These are phyloP conservation scores for Auricularia sp. DNA, from an alignment of 768 basidiomycete genomes.

Conservation along the genomic window DNA sequence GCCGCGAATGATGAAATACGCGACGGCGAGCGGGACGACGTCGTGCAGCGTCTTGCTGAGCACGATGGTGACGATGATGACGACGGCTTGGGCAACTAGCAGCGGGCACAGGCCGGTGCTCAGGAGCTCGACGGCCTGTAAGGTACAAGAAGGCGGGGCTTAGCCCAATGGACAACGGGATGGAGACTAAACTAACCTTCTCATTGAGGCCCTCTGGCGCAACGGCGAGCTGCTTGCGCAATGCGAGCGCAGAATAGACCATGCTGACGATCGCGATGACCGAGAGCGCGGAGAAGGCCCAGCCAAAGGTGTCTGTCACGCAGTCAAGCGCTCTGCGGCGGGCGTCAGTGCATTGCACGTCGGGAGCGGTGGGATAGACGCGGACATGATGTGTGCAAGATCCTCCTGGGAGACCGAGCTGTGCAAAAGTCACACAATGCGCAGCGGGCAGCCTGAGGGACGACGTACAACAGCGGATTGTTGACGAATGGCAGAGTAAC, in stretches of 20 bases:
- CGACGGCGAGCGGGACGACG: neutral
- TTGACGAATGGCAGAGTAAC: neutral
- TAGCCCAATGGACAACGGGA: neutral
- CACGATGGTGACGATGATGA: neutral
- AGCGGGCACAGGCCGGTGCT: neutral
- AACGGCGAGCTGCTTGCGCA: neutral
- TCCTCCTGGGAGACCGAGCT: neutral
- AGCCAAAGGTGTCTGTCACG: neutral
- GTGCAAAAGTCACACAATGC: neutral
- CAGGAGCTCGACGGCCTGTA: neutral
- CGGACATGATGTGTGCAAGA: neutral
- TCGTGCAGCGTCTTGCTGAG: neutral
- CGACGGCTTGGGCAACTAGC: neutral
- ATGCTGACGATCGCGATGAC: neutral
- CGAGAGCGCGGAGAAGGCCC: slow-evolving; percentile 1
- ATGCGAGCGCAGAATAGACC: neutral
- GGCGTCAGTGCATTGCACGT: neutral
- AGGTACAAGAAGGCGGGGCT: neutral
- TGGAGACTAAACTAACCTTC: neutral
- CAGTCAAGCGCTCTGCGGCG: neutral
- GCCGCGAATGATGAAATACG: neutral
- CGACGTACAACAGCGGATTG: slow-evolving; percentile 1
- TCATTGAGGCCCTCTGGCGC: neutral
- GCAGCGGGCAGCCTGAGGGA: neutral
- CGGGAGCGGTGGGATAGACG: neutral